Evolutionary conservation across 2,329 filamentous ascomycete genomes (phyloP), one percentile per base, ranked within the genome.

Genomic region (Juglanconis juglandina): DNA sequence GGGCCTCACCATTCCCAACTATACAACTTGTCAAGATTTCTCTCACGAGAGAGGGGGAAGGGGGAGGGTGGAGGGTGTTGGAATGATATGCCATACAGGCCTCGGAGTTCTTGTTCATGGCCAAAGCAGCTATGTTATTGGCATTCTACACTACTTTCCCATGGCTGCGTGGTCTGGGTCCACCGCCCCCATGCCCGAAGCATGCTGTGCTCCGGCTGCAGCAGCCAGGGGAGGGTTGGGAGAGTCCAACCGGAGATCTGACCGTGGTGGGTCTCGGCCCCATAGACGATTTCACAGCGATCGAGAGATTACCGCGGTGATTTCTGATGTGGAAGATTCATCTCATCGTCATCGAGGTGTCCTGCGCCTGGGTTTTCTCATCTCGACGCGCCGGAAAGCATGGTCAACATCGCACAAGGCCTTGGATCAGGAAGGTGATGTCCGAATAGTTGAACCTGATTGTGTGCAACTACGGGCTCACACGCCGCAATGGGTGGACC

Each of bases 291-390:
- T 14, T 17, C 8, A n/a, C 11, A 50, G 35, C 33, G 34, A 57
- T 42, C 54, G 47, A 57, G 33, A 33, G 54, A 57, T 57, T 47
- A 57, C 55, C 55, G 33, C 46, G 46, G 37, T 14, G 35, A 42
- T 44, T 33, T 14, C 13, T 56, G 55, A 57, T 50, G 55, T 10
- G n/a, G 34, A 49, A 35, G 11, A 32, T n/a, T 13, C 46, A 47
- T 51, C 30, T 24, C 44, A 52, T 24, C 48, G 48, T 52, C 48
- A 52, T 52, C 39, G 55, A 9, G 48, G 32, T 30, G 32, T 32
- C 48, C 32, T n/a, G 10, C 32, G 42, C n/a, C 32, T 56, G 33
- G 13, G 14, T 17, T 35, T 11, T n/a, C 13, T 24, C 33, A 55
- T 11, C 8, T 35, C 11, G 35, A 30, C 44, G 17, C 24, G 41